Evolutionary conservation across 192 early-diverging fungal genomes (phyloP), one percentile per base, ranked within the genome.

Genomic region (Dispira parvispora): DNA sequence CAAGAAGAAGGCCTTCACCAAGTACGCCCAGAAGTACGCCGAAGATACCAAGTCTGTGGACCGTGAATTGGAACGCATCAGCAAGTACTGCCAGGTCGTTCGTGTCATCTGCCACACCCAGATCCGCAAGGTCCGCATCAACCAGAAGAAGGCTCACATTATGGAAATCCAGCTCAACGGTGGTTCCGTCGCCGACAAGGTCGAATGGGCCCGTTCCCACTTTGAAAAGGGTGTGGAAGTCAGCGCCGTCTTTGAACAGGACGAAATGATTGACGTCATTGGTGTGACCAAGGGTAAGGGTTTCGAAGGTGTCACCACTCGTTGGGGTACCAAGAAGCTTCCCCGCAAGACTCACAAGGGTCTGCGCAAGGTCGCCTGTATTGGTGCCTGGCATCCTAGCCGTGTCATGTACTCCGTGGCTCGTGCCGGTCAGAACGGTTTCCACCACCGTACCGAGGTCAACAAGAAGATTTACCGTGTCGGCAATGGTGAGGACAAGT

Each of bases 401-500:
- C 84, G 89, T 56, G 95, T 98, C 75, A 94, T 92, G 92, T 96
- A 84, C 90, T 92, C 96, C 63, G 94, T 99, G 67, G 88, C 96
- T 64, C 94, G 96, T 77, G 90, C 96, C 70, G 96, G 96, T 93
- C 96, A 99, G 84, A 80, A 92, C 80, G 96, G 96, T 84, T 97
- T 93, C 87, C 96, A 99, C 82, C 96, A 97, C 85, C 94, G 96
- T 88, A 97, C 94, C 66, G 96, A 99, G 81, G 74, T 94, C 66
- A 99, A 99, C 89, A 97, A 96, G 90, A 99, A 99, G 88, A 95
- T 99, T 84, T 99, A 97, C 88, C 89, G 94, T 71, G 87, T 99
- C 62, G 93, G 87, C 62, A 89, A 88, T 69, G 88, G 86, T 67
- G 79, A 84, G 64, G 87, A 92, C 78, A 77, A 79, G 67, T 74